Conservation (phyloP, 192 early-diverging fungal genomes). For the Dissophora globulifera region DNA sequence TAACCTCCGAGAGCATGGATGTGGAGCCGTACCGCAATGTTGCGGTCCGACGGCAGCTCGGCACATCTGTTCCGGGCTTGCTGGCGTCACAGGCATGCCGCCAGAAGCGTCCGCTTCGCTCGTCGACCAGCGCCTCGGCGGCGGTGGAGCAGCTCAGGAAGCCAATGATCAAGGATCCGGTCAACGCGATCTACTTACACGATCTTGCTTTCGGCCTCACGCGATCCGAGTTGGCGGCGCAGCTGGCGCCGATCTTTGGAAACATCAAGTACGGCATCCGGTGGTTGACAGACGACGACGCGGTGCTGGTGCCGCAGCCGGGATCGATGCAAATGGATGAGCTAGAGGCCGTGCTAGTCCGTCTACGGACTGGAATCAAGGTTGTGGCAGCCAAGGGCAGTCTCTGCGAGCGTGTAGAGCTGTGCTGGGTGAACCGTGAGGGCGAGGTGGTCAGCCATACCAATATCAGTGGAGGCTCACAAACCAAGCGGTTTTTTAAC, state of each 20-base stretch:
- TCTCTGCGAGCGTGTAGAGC: slow-evolving; percentile 54
- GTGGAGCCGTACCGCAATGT: slow-evolving; percentile 80
- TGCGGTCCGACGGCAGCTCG: slow-evolving; percentile 61
- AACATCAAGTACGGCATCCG: slow-evolving; percentile 52
- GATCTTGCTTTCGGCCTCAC: slow-evolving; percentile 65
- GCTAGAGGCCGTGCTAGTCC: slow-evolving; percentile 57
- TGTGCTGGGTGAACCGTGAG: slow-evolving; percentile 68
- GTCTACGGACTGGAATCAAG: slow-evolving; percentile 54
- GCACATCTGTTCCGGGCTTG: slow-evolving; percentile 36
- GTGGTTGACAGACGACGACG: slow-evolving; percentile 67
- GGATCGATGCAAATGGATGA: slow-evolving; percentile 62
- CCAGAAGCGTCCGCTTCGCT: slow-evolving; percentile 38
- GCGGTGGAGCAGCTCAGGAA: slow-evolving; percentile 51
- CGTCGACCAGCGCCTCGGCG: slow-evolving; percentile 14
- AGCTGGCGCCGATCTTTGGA: slow-evolving; percentile 61
- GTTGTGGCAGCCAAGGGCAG: slow-evolving; percentile 33
- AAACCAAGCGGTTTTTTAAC: slow-evolving; percentile 38
- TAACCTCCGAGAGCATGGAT: slow-evolving; percentile 82
- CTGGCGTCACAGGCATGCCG: slow-evolving; percentile 51
- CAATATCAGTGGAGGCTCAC: slow-evolving; percentile 29
- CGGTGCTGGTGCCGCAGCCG: slow-evolving; percentile 54
- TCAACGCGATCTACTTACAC: slow-evolving; percentile 67
- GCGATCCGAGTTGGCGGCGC: slow-evolving; percentile 56
- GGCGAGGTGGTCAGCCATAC: slow-evolving; percentile 60
- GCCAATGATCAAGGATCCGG: slow-evolving; percentile 57